Evolutionary conservation across 768 basidiomycete species (phyloP).

Genomic region (Russula sp.): DNA sequence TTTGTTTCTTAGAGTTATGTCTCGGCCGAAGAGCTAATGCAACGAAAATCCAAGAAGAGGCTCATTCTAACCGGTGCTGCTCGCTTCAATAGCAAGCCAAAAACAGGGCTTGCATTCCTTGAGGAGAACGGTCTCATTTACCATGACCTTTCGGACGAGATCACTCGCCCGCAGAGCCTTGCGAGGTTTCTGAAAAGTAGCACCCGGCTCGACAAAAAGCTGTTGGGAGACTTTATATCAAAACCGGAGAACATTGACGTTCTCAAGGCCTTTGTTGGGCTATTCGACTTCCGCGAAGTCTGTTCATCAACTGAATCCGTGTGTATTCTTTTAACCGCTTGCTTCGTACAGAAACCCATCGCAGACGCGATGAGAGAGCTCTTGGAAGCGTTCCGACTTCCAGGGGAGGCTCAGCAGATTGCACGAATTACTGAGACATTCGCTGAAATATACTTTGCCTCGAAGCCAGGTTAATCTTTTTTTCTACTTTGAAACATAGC

Average conservation of each 20-base stretch:
- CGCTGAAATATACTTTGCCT: slow-evolving; percentile 83
- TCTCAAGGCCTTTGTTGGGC: slow-evolving; percentile 75
- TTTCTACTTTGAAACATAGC: neutral
- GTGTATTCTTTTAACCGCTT: neutral
- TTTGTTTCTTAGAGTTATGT: slow-evolving; percentile 41
- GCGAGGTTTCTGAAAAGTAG: slow-evolving; percentile 83
- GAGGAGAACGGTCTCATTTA: slow-evolving; percentile 92
- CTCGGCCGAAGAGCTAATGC: slow-evolving; percentile 48
- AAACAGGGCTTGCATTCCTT: slow-evolving; percentile 80
- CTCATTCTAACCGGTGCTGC: slow-evolving; percentile 75
- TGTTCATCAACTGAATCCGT: slow-evolving; percentile 25
- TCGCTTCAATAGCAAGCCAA: slow-evolving; percentile 91
- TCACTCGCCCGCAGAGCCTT: slow-evolving; percentile 57
- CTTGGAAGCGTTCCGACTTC: slow-evolving; percentile 87
- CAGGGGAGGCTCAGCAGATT: slow-evolving; percentile 94
- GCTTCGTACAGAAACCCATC: slow-evolving; percentile 65
- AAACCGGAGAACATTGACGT: slow-evolving; percentile 80
- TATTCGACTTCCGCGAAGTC: slow-evolving; percentile 88
- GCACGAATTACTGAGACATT: slow-evolving; percentile 91
- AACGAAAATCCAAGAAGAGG: slow-evolving; percentile 79
- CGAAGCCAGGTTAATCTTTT: slow-evolving; percentile 54
- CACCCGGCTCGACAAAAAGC: slow-evolving; percentile 81
- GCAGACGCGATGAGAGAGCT: slow-evolving; percentile 96
- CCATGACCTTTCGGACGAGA: slow-evolving; percentile 46
- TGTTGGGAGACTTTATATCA: slow-evolving; percentile 90